Evolutionary conservation across 164 flowering plant species (phyloP).

Genomic region (Malania oleifera): DNA sequence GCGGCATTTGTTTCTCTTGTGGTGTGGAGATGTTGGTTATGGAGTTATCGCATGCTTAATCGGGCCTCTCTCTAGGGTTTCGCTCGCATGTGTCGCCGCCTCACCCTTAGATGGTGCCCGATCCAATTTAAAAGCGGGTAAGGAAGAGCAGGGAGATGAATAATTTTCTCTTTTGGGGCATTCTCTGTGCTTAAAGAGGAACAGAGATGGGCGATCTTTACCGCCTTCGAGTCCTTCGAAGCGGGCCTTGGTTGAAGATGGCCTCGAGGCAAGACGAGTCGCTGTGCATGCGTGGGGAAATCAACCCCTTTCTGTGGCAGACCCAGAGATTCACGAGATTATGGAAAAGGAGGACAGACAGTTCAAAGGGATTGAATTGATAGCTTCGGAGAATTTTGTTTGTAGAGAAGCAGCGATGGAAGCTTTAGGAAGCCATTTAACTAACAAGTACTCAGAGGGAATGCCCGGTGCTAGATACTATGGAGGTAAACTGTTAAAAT

Average conservation of each 20-base stretch:
- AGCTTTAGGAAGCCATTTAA: background rate
- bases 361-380: conserved; percentile 3
- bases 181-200: conserved; percentile 25
- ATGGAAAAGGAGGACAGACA: conserved; percentile 45
- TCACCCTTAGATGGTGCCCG: conserved; percentile 15
- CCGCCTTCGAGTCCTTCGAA: conserved; percentile 19
- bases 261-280: conserved; percentile 30
- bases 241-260: conserved; percentile 14
- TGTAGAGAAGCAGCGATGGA: conserved; percentile 1
- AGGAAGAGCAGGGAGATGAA: conserved; percentile 17
- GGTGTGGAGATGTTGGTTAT: too few species aligned
- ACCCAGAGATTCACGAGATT: conserved; percentile 33
- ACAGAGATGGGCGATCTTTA: conserved; percentile 25
- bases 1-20: background rate
- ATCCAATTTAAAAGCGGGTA: conserved; percentile 26
- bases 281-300: conserved; percentile 30
- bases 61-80: conserved; percentile 45
- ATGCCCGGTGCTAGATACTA: conserved; percentile 5
- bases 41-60: conserved; percentile 41
- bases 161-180: conserved; percentile 31
- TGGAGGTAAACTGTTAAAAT: background rate
- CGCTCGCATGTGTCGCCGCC: conserved; percentile 22
- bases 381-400: conserved; percentile 1
- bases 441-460: conserved; percentile 1
- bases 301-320: conserved; percentile 29